phyloP scores from a whole-genome alignment of 208 protist species.

The Dictyostelium gargantuum region DNA sequence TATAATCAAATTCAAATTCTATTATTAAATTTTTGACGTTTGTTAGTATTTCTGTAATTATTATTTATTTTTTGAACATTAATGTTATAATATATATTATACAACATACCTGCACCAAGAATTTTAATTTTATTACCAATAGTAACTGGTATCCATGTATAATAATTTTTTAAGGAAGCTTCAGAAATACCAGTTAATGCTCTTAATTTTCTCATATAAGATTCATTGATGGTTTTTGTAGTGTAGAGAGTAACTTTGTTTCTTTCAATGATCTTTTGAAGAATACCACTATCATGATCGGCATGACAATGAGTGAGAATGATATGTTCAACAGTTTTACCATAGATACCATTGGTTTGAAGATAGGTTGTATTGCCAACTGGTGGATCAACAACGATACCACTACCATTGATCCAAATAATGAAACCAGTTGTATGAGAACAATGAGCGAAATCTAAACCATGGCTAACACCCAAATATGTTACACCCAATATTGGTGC shows the following conservation, averaged over 20 bases:
- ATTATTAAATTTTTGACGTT: not conserved
- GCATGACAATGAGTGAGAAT: constrained; percentile 84
- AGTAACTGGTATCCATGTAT: constrained; percentile 67
- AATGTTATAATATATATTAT: constrained; percentile 60
- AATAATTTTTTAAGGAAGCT: constrained; percentile 13
- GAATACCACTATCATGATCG: constrained; percentile 79
- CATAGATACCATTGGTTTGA: constrained; percentile 63
- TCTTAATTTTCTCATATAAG: constrained; percentile 68
- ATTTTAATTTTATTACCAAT: constrained; percentile 56
- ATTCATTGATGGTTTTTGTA: constrained; percentile 70
- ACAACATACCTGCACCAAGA: constrained; percentile 23
- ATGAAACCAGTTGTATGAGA: constrained; percentile 76
- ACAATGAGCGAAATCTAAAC: constrained; percentile 72
- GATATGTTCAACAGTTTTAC: constrained; percentile 70
- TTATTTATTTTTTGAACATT: too few species aligned
- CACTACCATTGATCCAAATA: constrained; percentile 82
- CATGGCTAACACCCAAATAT: constrained; percentile 79
- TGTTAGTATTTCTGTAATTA: too few species aligned
- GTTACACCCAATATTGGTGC: constrained; percentile 81
- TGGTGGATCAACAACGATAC: constrained; percentile 82
- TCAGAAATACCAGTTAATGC: constrained; percentile 71
- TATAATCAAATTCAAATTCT: constrained; percentile 81
- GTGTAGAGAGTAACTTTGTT: constrained; percentile 73
- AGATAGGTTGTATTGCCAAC: constrained; percentile 73
- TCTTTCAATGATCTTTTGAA: constrained; percentile 50